Base-by-base conservation (phyloP, 2,329 filamentous ascomycete species). In the Teratosphaeriaceae sp. region DNA sequence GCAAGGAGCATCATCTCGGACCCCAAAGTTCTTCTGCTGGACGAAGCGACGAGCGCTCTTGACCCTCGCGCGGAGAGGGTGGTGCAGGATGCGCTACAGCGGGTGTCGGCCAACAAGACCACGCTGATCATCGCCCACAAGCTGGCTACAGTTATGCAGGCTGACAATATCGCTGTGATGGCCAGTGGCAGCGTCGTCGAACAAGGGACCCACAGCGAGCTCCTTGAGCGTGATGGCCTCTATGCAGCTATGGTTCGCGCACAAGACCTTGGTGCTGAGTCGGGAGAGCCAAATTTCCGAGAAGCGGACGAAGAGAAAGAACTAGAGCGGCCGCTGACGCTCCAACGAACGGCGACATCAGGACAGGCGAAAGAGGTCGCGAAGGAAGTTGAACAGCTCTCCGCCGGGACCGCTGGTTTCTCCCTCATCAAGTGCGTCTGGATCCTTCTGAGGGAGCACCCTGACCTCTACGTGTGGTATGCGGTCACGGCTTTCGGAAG, bases 111-210 rank as follows among this genome's bases (percentile, higher is more conserved):
- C 5, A 52, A 58, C 43, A 56, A 56, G 31, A 65, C 63, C 0
- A 65, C 63, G 1, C 47, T 65, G 2, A 54, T 65, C 2, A 71
- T 72, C 42, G 68, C 69, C 0, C 69, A 73, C 48, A 64, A 65
- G 36, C 57, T 72, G 6, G 61, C 68, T 0, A 72, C 69, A 0
- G 61, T 72, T 13, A 62, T 57, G 38, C 54, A 51, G n/a, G 69
- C 69, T 3, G 65, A 72, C 51, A 67, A 67, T 34, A 71, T 72
- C 19, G 62, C 64, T 3, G 70, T 73, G 12, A 65, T 73, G 55
- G 50, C 58, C n/a, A 55, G 64, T 19, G 70, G 70, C 2, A 51
- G 50, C 12, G 57, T 72, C 9, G 51, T 70, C 5, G 70, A 73
- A 49, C 62, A 70, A 55, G 70, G 70, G 1, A 65, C 55, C 2